Conservation (phyloP, 164 flowering plant genomes). For the Brasenia schreberi region DNA sequence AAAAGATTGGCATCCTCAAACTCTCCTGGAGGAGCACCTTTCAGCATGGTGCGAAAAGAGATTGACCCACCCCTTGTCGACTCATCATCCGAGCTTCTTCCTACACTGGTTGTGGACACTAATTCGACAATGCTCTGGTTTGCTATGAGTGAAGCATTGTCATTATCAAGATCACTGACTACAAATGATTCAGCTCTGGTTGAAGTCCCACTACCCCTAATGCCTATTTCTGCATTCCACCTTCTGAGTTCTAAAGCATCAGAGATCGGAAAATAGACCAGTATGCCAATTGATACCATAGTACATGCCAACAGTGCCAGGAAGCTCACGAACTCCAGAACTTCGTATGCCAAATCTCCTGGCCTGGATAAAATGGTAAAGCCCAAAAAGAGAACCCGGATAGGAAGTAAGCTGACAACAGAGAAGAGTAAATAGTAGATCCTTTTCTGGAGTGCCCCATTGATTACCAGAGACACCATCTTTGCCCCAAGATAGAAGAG, state of each 20-base stretch:
- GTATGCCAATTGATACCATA: constrained; percentile 56
- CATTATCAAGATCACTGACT: constrained; percentile 15
- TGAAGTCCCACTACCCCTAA: constrained; percentile 12
- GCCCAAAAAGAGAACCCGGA: constrained; percentile 76
- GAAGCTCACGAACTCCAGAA: constrained; percentile 62
- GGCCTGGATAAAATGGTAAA: constrained; percentile 60
- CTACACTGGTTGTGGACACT: constrained; percentile 23
- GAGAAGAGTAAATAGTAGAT: constrained; percentile 58
- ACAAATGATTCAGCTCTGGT: constrained; percentile 11
- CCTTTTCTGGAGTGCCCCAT: constrained; percentile 73
- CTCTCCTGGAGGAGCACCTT: constrained; percentile 27
- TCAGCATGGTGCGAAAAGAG: constrained; percentile 57
- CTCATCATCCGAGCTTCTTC: constrained; percentile 40
- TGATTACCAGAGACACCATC: constrained; percentile 63
- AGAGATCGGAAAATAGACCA: constrained; percentile 76
- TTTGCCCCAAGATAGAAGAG: constrained; percentile 65
- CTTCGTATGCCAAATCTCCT: constrained; percentile 47
- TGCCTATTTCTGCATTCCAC: constrained; percentile 42
- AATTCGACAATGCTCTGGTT: constrained; percentile 41
- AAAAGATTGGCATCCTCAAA: constrained; percentile 22
- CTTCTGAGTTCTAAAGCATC: constrained; percentile 67
- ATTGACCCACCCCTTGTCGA: constrained; percentile 74
- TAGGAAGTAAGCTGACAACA: constrained; percentile 56
- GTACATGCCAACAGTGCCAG: constrained; percentile 57
- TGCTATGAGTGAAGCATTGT: constrained; percentile 45